These are phyloP conservation scores for Teunomyces lycoperdinae DNA, from an alignment of 805 yeast genomes.

Conservation along the genomic window DNA sequence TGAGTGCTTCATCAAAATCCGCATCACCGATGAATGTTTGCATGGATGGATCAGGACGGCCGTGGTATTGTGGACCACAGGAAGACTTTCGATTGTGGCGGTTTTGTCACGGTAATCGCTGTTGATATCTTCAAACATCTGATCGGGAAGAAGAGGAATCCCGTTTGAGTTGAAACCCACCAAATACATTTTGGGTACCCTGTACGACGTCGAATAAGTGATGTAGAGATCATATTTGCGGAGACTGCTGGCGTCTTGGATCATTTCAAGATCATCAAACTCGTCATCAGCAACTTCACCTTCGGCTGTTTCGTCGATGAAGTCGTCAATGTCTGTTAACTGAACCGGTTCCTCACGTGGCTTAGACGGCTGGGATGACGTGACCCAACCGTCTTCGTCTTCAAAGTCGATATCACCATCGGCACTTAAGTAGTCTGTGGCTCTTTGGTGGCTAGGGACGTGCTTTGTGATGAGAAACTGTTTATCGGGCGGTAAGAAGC, in stretches of 20 bases:
- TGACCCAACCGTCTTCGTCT: constrained; percentile 61
- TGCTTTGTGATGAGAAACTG: constrained; percentile 86
- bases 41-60: constrained; percentile 95
- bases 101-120: constrained; percentile 93
- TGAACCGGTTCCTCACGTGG: constrained; percentile 10
- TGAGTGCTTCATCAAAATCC: constrained; percentile 73
- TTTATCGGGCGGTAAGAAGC: constrained; percentile 80
- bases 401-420: constrained; percentile 36
- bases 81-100: constrained; percentile 91
- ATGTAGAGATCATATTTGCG: constrained; percentile 87
- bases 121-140: constrained; percentile 93
- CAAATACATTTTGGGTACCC: constrained; percentile 92
- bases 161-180: constrained; percentile 87
- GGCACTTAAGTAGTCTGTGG: constrained; percentile 48
- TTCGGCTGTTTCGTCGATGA: constrained; percentile 44
- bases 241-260: constrained; percentile 31
- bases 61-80: constrained; percentile 72
- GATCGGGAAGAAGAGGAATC: constrained; percentile 76
- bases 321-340: constrained; percentile 45
- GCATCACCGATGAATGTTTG: constrained; percentile 93
- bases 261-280: constrained; percentile 28
- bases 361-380: background rate
- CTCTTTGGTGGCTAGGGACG: constrained; percentile 83
- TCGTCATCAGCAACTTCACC: constrained; percentile 29
- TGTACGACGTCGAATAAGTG: constrained; percentile 88